Base-by-base conservation (phyloP, 1,284 basidiomycete genomes). In the Boletus smithii region DNA sequence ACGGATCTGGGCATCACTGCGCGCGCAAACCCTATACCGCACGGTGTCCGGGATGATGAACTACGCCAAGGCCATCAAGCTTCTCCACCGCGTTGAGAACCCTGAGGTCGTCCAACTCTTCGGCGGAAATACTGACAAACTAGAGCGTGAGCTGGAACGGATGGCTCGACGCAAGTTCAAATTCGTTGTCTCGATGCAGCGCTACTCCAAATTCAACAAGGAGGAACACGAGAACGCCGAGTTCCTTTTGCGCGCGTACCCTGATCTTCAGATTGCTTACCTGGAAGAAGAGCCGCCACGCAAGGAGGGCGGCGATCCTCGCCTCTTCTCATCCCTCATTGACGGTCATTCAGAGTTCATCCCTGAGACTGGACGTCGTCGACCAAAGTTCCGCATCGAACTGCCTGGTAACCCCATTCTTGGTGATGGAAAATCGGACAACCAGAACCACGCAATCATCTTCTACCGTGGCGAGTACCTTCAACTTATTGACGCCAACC, bases 1-100 rank as follows among this genome's bases (percentile, higher is more conserved):
- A 13, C 89, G 95, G 70, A 99, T 99, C 62, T 99, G 95, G 95
- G 95, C 95, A 9, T 98, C 95, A 23, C 79, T 99, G 13, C 91
- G 95, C 51, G 95, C 95, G 17, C 97, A 99, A 75, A 99, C 97
- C 3, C 83, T 99, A 27, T 99, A 99, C 71, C 87, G 97, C 58
- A 99, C 95, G 17, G 95, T 99, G 14, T 97, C 97, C 38, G 97
- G 95, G 44, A 98, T 99, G 87, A 99, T 99, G 97, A 99, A 99
- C 76, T 99, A 99, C 71, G 85, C 91, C 61, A 99, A 99, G 78
- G 95, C 97, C 16, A 98, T 99, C 83, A 99, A 99, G 73, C 78
- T 99, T n/a, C 81, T 99, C 24, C 97, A 98, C 72, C 93, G 95
- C 56, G 95, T 99, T 47, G 97, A 99, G 75, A 99, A 98, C 73